Evolutionary conservation across 169 alveolate genomes (phyloP).

Genomic region (Eimeria praecox): DNA sequence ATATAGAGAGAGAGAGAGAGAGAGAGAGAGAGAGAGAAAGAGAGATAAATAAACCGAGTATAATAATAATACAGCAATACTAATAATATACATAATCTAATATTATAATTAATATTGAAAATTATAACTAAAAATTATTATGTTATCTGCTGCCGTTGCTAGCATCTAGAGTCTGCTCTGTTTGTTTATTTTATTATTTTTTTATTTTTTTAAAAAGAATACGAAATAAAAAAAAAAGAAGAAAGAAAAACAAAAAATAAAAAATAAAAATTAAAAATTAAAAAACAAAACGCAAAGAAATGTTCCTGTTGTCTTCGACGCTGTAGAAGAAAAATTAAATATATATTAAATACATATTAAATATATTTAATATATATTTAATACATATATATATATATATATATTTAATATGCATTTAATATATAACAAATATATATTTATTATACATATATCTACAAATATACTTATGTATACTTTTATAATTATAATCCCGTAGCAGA

Average conservation of each 20-base stretch:
- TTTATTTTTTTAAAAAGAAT: background rate
- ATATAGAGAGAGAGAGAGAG: too few relatives aligned
- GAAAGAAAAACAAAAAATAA: too few relatives aligned
- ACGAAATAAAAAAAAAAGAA: background rate
- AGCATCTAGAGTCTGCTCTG: too few relatives aligned
- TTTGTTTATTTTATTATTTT: too few relatives aligned
- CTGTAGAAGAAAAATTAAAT: background rate
- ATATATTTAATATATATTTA: background rate
- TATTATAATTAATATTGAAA: background rate
- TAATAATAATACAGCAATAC: too few relatives aligned
- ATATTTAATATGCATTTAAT: background rate
- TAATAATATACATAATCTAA: too few relatives aligned
- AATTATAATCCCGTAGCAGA: too few relatives aligned
- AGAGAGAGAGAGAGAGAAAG: background rate
- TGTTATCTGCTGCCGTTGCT: background rate
- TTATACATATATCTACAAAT: too few relatives aligned
- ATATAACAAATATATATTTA: background rate
- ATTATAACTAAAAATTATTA: background rate
- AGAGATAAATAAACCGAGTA: background rate
- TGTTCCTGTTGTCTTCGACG: background rate
- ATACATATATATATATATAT: background rate
- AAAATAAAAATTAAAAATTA: too few relatives aligned
- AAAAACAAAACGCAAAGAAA: too few relatives aligned
- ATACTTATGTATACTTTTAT: too few relatives aligned
- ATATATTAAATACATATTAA: background rate